These are phyloP conservation scores for Trichoderma asperelloides DNA, from an alignment of 495 filamentous ascomycete species.

Conservation along the genomic window DNA sequence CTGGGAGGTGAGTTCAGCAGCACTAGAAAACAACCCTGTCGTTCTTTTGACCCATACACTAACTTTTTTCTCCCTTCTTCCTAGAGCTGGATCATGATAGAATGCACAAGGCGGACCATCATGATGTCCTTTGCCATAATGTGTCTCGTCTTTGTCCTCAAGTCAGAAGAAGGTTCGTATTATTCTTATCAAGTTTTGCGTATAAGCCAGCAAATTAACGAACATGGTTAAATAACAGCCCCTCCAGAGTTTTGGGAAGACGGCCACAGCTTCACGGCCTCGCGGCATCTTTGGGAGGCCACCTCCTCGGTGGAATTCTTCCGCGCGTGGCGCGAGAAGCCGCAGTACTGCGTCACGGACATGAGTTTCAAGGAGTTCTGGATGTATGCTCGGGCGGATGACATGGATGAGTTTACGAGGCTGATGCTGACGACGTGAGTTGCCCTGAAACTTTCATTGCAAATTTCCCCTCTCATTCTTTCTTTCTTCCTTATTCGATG, in stretches of 20 bases:
- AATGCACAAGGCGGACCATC: slow-evolving; percentile 19
- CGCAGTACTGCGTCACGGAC: slow-evolving; percentile 17
- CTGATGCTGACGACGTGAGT: slow-evolving; percentile 18
- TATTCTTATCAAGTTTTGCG: neutral
- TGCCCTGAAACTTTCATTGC: neutral
- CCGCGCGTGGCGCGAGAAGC: slow-evolving; percentile 20
- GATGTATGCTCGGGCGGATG: slow-evolving; percentile 16
- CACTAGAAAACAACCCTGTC: neutral
- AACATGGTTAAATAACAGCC: slow-evolving; percentile 8
- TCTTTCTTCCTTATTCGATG: neutral
- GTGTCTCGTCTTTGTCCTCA: slow-evolving; percentile 15
- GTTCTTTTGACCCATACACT: neutral
- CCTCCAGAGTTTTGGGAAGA: slow-evolving; percentile 14
- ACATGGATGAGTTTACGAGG: slow-evolving; percentile 19
- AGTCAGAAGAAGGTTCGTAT: slow-evolving; percentile 13
- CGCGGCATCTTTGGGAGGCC: slow-evolving; percentile 19
- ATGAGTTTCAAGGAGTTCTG: slow-evolving; percentile 19
- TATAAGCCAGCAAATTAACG: neutral
- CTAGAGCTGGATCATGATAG: slow-evolving; percentile 21
- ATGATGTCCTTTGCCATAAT: slow-evolving; percentile 15
- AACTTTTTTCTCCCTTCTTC: neutral
- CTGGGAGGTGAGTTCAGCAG: slow-evolving; percentile 19
- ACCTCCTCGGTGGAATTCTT: slow-evolving; percentile 20
- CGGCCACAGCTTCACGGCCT: slow-evolving; percentile 18
- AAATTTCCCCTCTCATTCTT: too few species aligned